Conservation (phyloP, 441 rosid species). For the Pelargonium fulgidum region DNA sequence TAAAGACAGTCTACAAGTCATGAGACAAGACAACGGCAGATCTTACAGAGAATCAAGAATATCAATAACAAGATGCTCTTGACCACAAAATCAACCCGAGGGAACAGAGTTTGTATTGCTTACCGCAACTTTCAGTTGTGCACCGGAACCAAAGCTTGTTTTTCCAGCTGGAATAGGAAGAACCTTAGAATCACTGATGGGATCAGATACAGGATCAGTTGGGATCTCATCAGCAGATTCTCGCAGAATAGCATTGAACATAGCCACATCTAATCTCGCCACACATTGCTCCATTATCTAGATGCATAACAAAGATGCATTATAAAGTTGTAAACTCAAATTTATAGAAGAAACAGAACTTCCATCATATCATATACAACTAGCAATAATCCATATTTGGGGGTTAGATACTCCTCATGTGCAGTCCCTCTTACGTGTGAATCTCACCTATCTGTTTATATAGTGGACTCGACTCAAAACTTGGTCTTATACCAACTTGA, state of each 20-base stretch:
- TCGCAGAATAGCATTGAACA: conserved; percentile 96
- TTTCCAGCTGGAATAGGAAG: conserved; percentile 78
- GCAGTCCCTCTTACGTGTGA: too few relatives aligned
- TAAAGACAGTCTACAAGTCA: too few relatives aligned
- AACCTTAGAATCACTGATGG: conserved; percentile 69
- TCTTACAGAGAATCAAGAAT: too few relatives aligned
- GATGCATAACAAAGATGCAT: conserved; percentile 15
- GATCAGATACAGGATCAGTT: conserved; percentile 95
- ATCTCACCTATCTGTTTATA: too few relatives aligned
- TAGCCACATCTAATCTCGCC: conserved; percentile 87
- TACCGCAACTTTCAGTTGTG: conserved; percentile 81
- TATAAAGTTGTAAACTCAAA: conserved; percentile 7
- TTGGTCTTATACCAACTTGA: too few relatives aligned
- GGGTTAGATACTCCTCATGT: background rate
- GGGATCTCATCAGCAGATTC: conserved; percentile 85
- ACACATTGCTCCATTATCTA: conserved; percentile 96
- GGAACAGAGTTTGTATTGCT: conserved; percentile 25
- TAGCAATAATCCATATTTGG: background rate
- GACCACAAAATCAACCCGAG: conserved; percentile 10
- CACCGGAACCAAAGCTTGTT: conserved; percentile 93
- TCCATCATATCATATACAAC: background rate
- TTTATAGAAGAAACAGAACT: background rate
- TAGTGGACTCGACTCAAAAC: too few relatives aligned
- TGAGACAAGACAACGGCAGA: too few relatives aligned
- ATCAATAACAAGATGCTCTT: too few relatives aligned